Percentiles rank a stretch among this genome's conserved stretches.
Evolutionary conservation across 495 filamentous ascomycete genomes (phyloP).

Genomic region (Achaetomiella virescens): DNA sequence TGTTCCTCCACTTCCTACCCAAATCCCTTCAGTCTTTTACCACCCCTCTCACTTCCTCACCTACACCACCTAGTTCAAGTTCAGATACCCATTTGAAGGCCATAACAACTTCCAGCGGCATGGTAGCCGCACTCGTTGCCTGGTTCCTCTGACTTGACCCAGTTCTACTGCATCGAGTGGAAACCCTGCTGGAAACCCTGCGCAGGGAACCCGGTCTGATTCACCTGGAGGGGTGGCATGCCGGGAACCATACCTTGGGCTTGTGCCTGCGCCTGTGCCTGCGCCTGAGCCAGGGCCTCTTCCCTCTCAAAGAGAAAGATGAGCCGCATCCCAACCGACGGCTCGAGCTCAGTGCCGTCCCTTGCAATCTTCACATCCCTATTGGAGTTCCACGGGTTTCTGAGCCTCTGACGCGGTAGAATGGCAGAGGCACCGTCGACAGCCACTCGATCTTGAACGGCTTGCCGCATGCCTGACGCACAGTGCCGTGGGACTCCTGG

Average conservation of each 20-base stretch:
- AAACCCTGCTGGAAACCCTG: too few species aligned
- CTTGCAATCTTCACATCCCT: constrained; percentile 94
- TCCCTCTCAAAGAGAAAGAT: constrained; percentile 68
- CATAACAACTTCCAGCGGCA: too few species aligned
- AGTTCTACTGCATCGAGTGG: too few species aligned
- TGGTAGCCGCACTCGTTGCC: too few species aligned
- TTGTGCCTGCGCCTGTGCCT: too few species aligned
- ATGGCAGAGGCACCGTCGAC: constrained; percentile 78
- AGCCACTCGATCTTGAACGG: constrained; percentile 93
- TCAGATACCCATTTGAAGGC: too few species aligned
- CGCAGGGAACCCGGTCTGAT: too few species aligned
- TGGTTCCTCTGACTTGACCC: too few species aligned
- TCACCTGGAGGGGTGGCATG: background rate
- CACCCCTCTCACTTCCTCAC: too few species aligned
- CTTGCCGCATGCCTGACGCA: constrained; percentile 74
- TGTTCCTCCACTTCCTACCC: too few species aligned
- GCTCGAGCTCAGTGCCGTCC: constrained; percentile 92
- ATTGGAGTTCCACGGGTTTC: constrained; percentile 97
- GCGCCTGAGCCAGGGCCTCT: constrained; percentile 34
- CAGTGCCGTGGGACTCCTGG: constrained; percentile 34
- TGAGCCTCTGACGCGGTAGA: constrained; percentile 79
- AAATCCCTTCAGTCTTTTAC: too few species aligned
- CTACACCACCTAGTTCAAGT: too few species aligned
- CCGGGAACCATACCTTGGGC: background rate
- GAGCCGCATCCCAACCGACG: constrained; percentile 68